Conservation (phyloP, 176 grass and related monocot species). For the Oryza meridionalis region DNA sequence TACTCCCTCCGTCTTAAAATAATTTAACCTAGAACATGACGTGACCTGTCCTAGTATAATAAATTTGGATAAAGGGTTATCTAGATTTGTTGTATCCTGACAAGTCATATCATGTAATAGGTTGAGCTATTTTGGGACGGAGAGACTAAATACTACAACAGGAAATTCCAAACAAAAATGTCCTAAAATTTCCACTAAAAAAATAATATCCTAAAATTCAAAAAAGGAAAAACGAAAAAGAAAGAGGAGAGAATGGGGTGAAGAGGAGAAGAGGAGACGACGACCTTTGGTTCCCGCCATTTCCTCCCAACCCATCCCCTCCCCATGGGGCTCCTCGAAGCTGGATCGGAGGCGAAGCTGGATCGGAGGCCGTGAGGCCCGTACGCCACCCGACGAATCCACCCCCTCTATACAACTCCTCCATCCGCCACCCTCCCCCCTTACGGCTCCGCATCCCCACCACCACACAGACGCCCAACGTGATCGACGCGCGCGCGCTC, state of each 20-base stretch:
- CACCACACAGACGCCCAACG: background rate
- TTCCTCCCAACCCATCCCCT: slow-evolving; percentile 63
- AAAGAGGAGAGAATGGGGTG: background rate
- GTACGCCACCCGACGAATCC: slow-evolving; percentile 31
- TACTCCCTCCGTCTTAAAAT: no score
- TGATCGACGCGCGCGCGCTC: background rate
- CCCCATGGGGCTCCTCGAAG: background rate
- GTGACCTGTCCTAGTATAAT: no score
- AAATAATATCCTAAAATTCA: background rate
- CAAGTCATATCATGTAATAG: no score
- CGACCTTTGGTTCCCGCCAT: slow-evolving; percentile 57
- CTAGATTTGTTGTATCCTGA: no score
- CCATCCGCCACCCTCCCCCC: background rate
- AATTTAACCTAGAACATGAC: no score
- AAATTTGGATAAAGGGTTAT: no score
- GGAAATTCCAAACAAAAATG: background rate
- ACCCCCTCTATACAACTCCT: slow-evolving; percentile 37
- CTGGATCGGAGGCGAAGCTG: background rate
- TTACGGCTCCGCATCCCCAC: slow-evolving; percentile 54
- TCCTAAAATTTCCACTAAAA: background rate
- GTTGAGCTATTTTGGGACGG: no score
- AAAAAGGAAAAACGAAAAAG: background rate
- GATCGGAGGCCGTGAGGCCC: background rate
- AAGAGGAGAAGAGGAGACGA: background rate
- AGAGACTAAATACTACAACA: no score